Conservation (phyloP, 305 asterid species). For the Solanum hybrid region DNA sequence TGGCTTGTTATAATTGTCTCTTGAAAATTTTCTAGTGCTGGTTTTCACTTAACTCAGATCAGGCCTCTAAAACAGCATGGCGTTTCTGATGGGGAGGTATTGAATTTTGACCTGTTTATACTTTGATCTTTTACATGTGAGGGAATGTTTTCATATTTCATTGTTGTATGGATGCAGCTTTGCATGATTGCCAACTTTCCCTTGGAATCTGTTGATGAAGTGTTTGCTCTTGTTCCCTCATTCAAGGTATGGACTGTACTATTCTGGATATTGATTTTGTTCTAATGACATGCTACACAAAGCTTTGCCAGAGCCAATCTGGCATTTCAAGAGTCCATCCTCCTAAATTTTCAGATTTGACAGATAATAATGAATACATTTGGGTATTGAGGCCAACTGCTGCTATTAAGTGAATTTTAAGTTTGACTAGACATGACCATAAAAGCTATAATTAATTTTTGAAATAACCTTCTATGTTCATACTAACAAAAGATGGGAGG, state of each 20-base stretch:
- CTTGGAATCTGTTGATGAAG: conserved; percentile 76
- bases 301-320: background rate
- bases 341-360: background rate
- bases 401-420: background rate
- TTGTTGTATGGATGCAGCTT: conserved; percentile 33
- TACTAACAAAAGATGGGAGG: background rate
- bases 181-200: conserved; percentile 65
- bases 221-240: conserved; percentile 65
- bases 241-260: conserved; percentile 49
- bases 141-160: conserved; percentile 9
- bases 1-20: background rate
- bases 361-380: background rate
- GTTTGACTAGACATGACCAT: background rate
- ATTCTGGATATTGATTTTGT: background rate
- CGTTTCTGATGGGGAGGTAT: conserved; percentile 75
- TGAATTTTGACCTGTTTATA: background rate
- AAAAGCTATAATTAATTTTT: background rate
- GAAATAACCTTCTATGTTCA: background rate
- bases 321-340: background rate
- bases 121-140: conserved; percentile 3
- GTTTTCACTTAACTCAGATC: conserved; percentile 38
- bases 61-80: conserved; percentile 68
- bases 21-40: background rate
- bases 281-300: conserved; percentile 1
- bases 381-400: background rate